Base-by-base conservation (phyloP, 352 stramenopile species). In the Phytophthora boehmeriae region DNA sequence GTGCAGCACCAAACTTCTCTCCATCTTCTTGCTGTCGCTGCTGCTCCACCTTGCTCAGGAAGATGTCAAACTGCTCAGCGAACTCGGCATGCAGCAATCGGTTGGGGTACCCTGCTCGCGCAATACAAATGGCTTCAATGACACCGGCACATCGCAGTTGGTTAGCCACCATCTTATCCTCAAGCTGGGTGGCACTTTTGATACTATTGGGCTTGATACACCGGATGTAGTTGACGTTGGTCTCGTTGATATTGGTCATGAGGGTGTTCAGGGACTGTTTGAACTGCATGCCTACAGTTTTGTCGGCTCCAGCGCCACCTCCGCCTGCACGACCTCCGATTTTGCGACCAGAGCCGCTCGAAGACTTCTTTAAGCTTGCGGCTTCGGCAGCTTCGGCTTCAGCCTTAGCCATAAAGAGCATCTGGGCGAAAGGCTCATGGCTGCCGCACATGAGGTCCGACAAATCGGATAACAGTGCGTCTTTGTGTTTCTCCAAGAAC, bases 401-500 rank as follows among this genome's bases (percentile, higher is more conserved):
- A n/a, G 66, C 68, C 28, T 72, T 78, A 8, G 78, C 72, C 28
- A 72, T 67, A 52, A 93, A 93, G 5, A 92, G 68, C 61, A 82
- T 68, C 20, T 68, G 61, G n/a, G 86, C 52, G 51, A 88, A 92
- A 23, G 51, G 25, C 39, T 86, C 69, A 22, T 61, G 42, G 42
- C 81, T 88, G 27, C 60, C 53, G 16, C 76, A 76, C 79, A 93
- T 88, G 9, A 93, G 68, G 27, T 86, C 71, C 28, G 89, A 92
- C 45, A 98, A 79, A 66, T 98, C 93, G 22, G 96, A 95, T 9
- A 94, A 89, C 28, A 98, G 64, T 2, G 89, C 87, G 63, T 98
- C 91, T 66, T 97, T 95, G 79, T 98, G 97, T 65, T 98, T 98
- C 62, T 98, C 95, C 3, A 98, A 59, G 61, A 98, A 98, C 1